Evolutionary conservation across 2,329 filamentous ascomycete genomes (phyloP).

Genomic region (Corynespora cassiicola): DNA sequence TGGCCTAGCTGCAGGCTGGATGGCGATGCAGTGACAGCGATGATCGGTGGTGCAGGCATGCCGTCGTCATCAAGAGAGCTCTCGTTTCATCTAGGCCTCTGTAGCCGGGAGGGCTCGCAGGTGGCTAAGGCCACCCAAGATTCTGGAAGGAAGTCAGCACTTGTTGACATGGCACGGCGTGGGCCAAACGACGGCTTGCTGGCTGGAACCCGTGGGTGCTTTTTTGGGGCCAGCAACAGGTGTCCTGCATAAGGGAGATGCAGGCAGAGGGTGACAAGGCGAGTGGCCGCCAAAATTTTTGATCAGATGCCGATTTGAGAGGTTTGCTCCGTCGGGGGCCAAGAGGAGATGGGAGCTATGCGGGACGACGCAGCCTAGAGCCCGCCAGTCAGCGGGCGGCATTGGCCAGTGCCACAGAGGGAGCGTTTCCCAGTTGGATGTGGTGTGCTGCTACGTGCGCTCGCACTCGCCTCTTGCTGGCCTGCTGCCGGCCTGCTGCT

Average conservation of each 20-base stretch:
- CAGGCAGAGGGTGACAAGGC: constrained; percentile 8
- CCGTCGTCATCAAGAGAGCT: too few relatives aligned
- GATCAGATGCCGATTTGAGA: constrained; percentile 5
- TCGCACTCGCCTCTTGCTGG: constrained; percentile 6
- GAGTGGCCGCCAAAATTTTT: constrained; percentile 10
- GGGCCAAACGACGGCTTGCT: constrained; percentile 35
- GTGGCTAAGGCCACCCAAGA: too few relatives aligned
- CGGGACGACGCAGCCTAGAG: constrained; percentile 23
- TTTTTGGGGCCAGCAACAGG: constrained; percentile 9
- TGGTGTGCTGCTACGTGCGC: constrained; percentile 23
- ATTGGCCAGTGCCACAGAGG: constrained; percentile 31
- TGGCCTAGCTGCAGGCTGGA: too few relatives aligned
- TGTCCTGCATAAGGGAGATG: constrained; percentile 22
- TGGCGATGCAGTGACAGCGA: too few relatives aligned
- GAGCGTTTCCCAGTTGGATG: constrained; percentile 22
- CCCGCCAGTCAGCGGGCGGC: constrained; percentile 23
- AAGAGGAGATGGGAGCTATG: constrained; percentile 5
- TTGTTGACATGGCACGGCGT: constrained; percentile 36
- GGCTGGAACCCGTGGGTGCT: constrained; percentile 33
- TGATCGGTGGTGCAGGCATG: too few relatives aligned
- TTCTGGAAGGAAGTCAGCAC: constrained; percentile 27
- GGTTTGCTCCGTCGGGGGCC: constrained; percentile 8
- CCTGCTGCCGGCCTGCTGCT: too few relatives aligned
- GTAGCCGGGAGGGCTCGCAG: too few relatives aligned
- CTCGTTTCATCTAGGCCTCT: too few relatives aligned